Evolutionary conservation across 352 stramenopile species (phyloP).

Genomic region (Pythium grandisporangium): DNA sequence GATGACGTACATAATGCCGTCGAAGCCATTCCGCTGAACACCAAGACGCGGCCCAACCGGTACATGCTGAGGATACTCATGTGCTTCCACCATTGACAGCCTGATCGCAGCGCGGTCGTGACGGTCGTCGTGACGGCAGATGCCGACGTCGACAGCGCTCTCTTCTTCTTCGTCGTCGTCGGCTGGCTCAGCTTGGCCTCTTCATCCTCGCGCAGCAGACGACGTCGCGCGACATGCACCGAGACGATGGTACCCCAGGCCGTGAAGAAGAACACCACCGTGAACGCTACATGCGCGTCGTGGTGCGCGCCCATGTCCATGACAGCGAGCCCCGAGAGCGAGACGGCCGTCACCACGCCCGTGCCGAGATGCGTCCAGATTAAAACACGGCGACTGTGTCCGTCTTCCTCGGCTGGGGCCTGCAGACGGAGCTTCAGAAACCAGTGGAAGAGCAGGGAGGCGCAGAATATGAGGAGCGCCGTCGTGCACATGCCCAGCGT

Average conservation of each 20-base stretch:
- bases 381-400: background rate
- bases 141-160: too few relatives aligned
- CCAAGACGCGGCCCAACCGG: slow-evolving; percentile 32
- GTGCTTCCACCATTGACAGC: slow-evolving; percentile 32
- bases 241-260: slow-evolving; percentile 61
- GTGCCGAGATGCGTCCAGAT: slow-evolving; percentile 13
- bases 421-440: slow-evolving; percentile 42
- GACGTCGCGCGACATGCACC: slow-evolving; percentile 33
- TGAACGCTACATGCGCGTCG: slow-evolving; percentile 62
- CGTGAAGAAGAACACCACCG: slow-evolving; percentile 65
- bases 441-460: slow-evolving; percentile 56
- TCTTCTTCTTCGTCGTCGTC: too few relatives aligned
- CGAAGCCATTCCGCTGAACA: slow-evolving; percentile 37
- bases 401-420: slow-evolving; percentile 4
- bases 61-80: slow-evolving; percentile 40
- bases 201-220: slow-evolving; percentile 25
- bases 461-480: slow-evolving; percentile 55
- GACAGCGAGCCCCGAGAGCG: slow-evolving; percentile 58
- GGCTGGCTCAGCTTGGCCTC: slow-evolving; percentile 8
- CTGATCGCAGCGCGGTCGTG: slow-evolving; percentile 6
- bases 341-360: slow-evolving; percentile 22
- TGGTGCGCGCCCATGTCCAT: slow-evolving; percentile 73
- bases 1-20: slow-evolving; percentile 46
- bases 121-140: slow-evolving; percentile 16
- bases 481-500: slow-evolving; percentile 73